A percentile compares a stretch with the other conserved stretches of the same genome.
Evolutionary conservation across 192 early-diverging fungal genomes (phyloP).

Genomic region (Backusella westeae): DNA sequence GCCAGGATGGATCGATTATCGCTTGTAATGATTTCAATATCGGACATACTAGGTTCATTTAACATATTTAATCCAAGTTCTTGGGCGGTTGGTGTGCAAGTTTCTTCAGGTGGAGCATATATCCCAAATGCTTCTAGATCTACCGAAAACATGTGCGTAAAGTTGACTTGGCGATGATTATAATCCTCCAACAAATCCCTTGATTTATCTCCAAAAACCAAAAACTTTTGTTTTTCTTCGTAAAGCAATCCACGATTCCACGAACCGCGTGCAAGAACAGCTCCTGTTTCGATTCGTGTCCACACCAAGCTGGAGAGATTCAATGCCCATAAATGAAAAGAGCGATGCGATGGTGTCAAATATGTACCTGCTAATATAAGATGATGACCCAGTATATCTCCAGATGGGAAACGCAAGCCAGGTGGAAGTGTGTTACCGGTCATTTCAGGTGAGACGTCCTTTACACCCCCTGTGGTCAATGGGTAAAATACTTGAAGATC

Average conservation of each 20-base stretch:
- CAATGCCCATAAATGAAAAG: slow-evolving; percentile 69
- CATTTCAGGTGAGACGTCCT: slow-evolving; percentile 65
- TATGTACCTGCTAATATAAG: slow-evolving; percentile 68
- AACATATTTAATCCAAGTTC: slow-evolving; percentile 54
- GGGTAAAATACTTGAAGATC: slow-evolving; percentile 61
- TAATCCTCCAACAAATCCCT: slow-evolving; percentile 73
- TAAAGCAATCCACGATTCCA: slow-evolving; percentile 75
- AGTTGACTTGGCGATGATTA: slow-evolving; percentile 73
- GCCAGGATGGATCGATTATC: slow-evolving; percentile 48
- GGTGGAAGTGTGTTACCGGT: slow-evolving; percentile 59
- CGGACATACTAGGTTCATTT: slow-evolving; percentile 50
- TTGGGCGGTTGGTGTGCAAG: slow-evolving; percentile 48
- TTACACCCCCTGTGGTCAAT: slow-evolving; percentile 47
- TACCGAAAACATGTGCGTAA: slow-evolving; percentile 67
- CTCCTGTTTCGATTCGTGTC: slow-evolving; percentile 64
- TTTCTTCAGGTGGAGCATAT: slow-evolving; percentile 47
- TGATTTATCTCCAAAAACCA: slow-evolving; percentile 67
- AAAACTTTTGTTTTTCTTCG: slow-evolving; percentile 57
- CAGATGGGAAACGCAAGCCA: slow-evolving; percentile 72
- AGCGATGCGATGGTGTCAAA: slow-evolving; percentile 57
- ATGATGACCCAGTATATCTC: slow-evolving; percentile 62
- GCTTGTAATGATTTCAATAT: slow-evolving; percentile 52
- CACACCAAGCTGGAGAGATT: slow-evolving; percentile 58
- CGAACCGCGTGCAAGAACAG: slow-evolving; percentile 62
- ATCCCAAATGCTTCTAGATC: slow-evolving; percentile 71